Evolutionary conservation across 352 stramenopile species (phyloP).

Genomic region (Globisporangium okanoganense): DNA sequence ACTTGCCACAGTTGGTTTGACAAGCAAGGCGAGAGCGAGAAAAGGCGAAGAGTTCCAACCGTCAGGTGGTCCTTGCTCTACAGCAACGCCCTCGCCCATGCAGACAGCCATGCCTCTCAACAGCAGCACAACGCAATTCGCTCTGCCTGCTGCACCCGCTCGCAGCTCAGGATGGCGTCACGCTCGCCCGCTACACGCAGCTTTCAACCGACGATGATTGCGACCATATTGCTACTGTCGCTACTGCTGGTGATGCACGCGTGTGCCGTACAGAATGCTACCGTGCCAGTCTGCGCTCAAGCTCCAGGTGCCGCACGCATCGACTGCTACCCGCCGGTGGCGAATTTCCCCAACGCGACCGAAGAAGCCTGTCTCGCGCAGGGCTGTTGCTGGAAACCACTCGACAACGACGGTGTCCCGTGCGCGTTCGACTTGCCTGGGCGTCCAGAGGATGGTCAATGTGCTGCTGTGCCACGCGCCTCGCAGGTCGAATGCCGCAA

Average conservation of each 20-base stretch:
- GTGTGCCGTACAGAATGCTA: background rate
- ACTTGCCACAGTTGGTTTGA: constrained; percentile 2
- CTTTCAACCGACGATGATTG: background rate
- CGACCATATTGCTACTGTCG: constrained; percentile 15
- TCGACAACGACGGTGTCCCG: constrained; percentile 48
- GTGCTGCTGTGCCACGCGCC: constrained; percentile 28
- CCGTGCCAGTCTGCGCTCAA: background rate
- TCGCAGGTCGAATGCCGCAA: constrained; percentile 73
- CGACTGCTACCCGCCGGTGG: constrained; percentile 65
- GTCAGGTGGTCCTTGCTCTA: background rate
- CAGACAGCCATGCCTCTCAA: background rate
- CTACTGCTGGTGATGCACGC: background rate
- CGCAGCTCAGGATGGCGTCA: background rate
- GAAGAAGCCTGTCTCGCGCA: constrained; percentile 80
- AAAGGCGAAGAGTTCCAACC: background rate
- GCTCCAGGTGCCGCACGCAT: constrained; percentile 22
- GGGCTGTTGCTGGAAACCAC: constrained; percentile 77
- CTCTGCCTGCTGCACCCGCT: background rate
- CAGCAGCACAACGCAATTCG: constrained; percentile 1
- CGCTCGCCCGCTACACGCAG: background rate
- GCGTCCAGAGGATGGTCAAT: constrained; percentile 19
- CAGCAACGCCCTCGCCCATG: background rate
- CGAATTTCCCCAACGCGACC: constrained; percentile 64
- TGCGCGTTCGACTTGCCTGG: constrained; percentile 54
- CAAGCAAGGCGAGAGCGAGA: background rate